Evolutionary conservation across 2,329 filamentous ascomycete species (phyloP).

Genomic region (Phialophora expanda): DNA sequence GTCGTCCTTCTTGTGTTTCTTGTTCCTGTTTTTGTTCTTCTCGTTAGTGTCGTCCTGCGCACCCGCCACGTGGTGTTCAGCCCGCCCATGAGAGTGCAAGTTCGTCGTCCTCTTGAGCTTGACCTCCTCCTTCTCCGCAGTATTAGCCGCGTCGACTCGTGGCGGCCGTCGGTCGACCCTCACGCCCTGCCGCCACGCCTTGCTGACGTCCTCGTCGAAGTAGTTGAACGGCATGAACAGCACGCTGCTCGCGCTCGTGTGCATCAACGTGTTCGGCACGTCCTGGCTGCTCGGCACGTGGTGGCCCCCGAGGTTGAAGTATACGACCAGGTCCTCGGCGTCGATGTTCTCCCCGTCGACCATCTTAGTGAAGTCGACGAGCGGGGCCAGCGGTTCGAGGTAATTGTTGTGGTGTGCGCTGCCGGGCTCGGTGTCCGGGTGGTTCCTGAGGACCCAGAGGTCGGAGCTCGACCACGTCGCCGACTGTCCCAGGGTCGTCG

Average conservation of each 20-base stretch:
- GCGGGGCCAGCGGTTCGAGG: constrained; percentile 25
- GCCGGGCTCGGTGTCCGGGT: constrained; percentile 30
- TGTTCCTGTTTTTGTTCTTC: background rate
- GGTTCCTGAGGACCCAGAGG: constrained; percentile 30
- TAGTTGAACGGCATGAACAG: constrained; percentile 37
- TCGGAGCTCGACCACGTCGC: constrained; percentile 32
- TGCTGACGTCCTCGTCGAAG: constrained; percentile 30
- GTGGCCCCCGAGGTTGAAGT: constrained; percentile 60
- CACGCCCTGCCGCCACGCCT: constrained; percentile 23
- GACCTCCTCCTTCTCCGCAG: constrained; percentile 24
- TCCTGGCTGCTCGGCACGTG: constrained; percentile 54
- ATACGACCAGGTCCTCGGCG: constrained; percentile 50
- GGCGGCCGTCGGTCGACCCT: constrained; percentile 23
- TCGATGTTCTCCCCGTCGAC: constrained; percentile 27
- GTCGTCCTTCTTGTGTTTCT: constrained; percentile 7
- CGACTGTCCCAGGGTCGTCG: constrained; percentile 29
- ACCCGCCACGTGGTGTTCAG: background rate
- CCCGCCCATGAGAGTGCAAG: background rate
- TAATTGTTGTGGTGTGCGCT: constrained; percentile 29
- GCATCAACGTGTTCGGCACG: constrained; percentile 45
- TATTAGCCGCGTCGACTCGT: no score
- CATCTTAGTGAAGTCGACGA: constrained; percentile 32
- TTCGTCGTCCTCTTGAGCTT: background rate
- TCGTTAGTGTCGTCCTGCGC: no score
- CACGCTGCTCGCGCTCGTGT: constrained; percentile 32